These are phyloP conservation scores for Pseudocercospora eumusae DNA, from an alignment of 2,329 filamentous ascomycete species.

Conservation along the genomic window DNA sequence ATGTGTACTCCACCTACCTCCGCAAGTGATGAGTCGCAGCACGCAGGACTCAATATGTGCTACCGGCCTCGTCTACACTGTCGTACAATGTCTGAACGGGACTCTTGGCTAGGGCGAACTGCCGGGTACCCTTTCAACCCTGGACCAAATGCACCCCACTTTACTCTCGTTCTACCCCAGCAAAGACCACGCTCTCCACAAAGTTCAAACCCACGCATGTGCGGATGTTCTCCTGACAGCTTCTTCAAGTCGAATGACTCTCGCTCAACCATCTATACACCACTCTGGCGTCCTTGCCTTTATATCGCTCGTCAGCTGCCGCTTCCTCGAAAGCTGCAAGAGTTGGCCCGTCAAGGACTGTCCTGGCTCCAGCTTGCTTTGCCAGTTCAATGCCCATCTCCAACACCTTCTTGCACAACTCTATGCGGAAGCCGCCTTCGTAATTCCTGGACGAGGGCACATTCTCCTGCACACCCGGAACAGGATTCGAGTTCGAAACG, in stretches of 20 bases:
- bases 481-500: neutral
- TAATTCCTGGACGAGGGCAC: neutral
- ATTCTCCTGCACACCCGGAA: neutral
- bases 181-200: neutral
- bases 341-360: neutral
- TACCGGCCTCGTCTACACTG: neutral
- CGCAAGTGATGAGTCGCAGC: neutral
- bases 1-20: neutral
- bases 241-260: neutral
- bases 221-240: neutral
- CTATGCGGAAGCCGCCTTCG: neutral
- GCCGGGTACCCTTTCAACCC: neutral
- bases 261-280: neutral
- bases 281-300: neutral
- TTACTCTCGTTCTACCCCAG: neutral
- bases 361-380: neutral
- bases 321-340: neutral
- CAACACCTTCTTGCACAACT: neutral
- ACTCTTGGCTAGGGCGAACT: neutral
- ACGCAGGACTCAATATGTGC: neutral
- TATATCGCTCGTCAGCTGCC: neutral
- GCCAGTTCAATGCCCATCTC: neutral
- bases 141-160: neutral
- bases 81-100: neutral
- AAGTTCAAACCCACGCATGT: neutral